Evolutionary conservation across 176 grass and related monocot genomes (phyloP), one percentile per base, ranked within the genome.

Genomic region (Rhynchospora breviuscula): DNA sequence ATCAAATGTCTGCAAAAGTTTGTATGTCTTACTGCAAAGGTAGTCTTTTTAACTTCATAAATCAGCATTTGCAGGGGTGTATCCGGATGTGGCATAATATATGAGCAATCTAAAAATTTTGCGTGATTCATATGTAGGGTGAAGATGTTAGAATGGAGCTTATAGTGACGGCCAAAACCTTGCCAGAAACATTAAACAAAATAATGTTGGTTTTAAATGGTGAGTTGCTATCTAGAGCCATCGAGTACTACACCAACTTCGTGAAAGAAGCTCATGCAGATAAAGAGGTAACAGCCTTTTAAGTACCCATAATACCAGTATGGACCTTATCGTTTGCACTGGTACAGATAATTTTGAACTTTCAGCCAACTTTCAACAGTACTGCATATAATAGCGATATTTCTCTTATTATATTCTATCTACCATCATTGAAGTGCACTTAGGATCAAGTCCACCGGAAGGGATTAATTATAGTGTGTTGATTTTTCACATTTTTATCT

Each of bases 261-360:
- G 86, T 93, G 14, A 93, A 78, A 86, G 93, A 95, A 33, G 94
- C 91, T 80, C 96, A 95, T 88, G 88, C 92, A 46, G 92, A 97
- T 72, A 88, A 97, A 89, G 93, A 92, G 92, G 94, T 97, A 86
- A 8, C 49, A 17, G 51, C 48, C 23, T 77, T 77, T 75, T 77
- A 12, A 31, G 51, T 76, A 76, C 17, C 7, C n/a, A 54, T 65
- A 82, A 52, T 64, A 61, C 7, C 63, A 29, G 31, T 63, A 62
- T 21, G 43, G 31, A 63, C 11, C 40, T 61, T 15, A 81, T 63
- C 22, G 5, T 81, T 61, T 80, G 10, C 22, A 63, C 31, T 80
- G 10, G 15, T 25, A 25, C 5, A 12, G 18, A 72, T 48, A 35
- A 47, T 72, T 21, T 72, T 72, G 44, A 11, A 74, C 25, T 51